Evolutionary conservation across 192 early-diverging fungal species (phyloP), one percentile per base, ranked within the genome.

Genomic region (Coemansia sp.): DNA sequence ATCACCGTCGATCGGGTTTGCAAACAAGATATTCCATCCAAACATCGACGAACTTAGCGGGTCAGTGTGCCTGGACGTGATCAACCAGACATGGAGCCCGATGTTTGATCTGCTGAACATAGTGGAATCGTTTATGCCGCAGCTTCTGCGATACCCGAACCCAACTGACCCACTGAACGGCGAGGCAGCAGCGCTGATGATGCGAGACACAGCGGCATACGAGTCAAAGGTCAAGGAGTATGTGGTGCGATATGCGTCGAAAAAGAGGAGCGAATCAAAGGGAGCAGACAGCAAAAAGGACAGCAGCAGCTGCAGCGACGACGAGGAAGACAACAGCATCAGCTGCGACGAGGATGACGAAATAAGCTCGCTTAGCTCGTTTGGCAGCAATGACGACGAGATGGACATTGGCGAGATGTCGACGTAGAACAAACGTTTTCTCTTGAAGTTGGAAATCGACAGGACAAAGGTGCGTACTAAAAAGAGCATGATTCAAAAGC

Each of bases 71-170:
- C 81, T 99, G 66, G 97, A 99, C 76, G 97, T 99, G 20, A 99
- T 99, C 77, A 99, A 99, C 79, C 97, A 99, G 72, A 97, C 96
- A 10, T 99, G 97, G 97, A 93, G 90, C 60, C 97, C 97, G 53
- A 98, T 99, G 96, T 99, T 97, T 84, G 96, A 99, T 59, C 92
- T 99, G 93, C 89, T 97, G 67, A 99, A 99, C 73, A 99, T 99
- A 61, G 97, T 99, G 70, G 97, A 97, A 67, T 91, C 94, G 11
- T 99, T 99, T 68, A 81, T 99, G 59, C 97, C 97, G 29, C 97
- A 99, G 79, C 84, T 99, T 48, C 78, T 99, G 57, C 86, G 94
- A 41, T 99, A 99, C 71, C 97, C 97, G 40, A 99, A 99, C 67
- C 96, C 97, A n/a, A 96, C 94, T 6, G 97, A 99, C 70, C 97